These are phyloP conservation scores for Wallacemonas collosoma DNA, from an alignment of 208 protist species.

Conservation along the genomic window DNA sequence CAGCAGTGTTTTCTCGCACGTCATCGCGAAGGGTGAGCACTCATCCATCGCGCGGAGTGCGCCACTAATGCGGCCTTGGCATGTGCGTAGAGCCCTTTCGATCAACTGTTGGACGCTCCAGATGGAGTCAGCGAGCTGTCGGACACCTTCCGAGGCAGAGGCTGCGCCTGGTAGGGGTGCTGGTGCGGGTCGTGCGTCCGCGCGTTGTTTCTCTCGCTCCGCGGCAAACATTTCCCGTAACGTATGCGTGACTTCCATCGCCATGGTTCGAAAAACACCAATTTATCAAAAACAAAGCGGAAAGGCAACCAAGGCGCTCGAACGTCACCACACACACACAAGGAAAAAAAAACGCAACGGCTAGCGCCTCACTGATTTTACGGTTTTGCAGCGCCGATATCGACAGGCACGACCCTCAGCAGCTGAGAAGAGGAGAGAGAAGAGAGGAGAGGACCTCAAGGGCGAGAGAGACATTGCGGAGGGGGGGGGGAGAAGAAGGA, in stretches of 20 bases:
- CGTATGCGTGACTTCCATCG: not conserved
- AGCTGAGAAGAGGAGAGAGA: too few species aligned
- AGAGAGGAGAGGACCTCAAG: too few species aligned
- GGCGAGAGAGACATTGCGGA: too few species aligned
- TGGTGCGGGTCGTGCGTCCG: not conserved
- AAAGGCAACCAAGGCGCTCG: not conserved
- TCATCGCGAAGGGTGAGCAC: slow-evolving; percentile 33
- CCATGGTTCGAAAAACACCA: not conserved
- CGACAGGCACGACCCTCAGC: too few species aligned
- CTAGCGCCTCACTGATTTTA: too few species aligned
- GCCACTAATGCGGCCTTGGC: slow-evolving; percentile 20
- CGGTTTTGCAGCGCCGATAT: too few species aligned
- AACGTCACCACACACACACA: too few species aligned
- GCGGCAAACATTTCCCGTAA: not conserved
- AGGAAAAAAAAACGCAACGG: too few species aligned
- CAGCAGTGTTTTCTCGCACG: slow-evolving; percentile 53
- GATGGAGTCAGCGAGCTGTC: slow-evolving; percentile 20
- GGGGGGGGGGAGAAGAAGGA: too few species aligned
- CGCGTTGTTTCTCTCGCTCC: not conserved
- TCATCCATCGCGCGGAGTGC: slow-evolving; percentile 47
- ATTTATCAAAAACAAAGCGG: not conserved
- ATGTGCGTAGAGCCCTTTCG: slow-evolving; percentile 23
- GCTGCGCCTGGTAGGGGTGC: not conserved
- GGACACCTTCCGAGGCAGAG: not conserved
- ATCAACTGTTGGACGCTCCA: slow-evolving; percentile 28